Evolutionary conservation across 2,329 filamentous ascomycete genomes (phyloP), one percentile per base, ranked within the genome.

Genomic region (Metarhizium brunneum): DNA sequence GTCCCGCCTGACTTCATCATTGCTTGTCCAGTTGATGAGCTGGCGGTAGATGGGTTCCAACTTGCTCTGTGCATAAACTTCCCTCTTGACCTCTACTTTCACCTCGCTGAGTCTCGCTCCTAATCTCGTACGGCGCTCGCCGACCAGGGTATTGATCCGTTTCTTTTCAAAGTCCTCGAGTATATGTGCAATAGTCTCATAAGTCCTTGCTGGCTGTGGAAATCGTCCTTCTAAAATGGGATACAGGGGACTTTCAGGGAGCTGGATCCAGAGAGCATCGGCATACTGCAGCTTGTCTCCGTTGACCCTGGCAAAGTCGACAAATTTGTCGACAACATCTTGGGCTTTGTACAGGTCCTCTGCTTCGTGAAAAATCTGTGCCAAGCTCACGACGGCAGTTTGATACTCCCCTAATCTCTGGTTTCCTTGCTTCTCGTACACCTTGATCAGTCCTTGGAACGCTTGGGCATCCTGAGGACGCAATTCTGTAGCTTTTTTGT

Each of bases 121-220:
- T 2, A 99, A 79, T 42, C 94, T 82, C 1, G 92, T 96, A 60
- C 92, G 82, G 47, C 94, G 83, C 70, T 96, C 91, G 36, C 87
- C 90, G 61, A 99, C 95, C 57, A 96, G 83, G 4, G 82, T 88
- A 67, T 96, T 96, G 68, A 96, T 92, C 36, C 84, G 86, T 66
- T 92, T 87, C 66, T 88, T 92, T 71, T 99, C 94, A 58, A 94
- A 89, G 2, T 82, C 76, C 66, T 97, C 94, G 3, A 89, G 79
- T 20, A 95, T 88, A 62, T 94, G 86, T 14, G 90, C 88, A 54
- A 97, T 84, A 38, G 82, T 86, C 62, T 85, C 86, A 69, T 95
- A 96, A 0, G 89, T 95, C 57, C 85, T 82, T 10, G 85, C 82
- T 0, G 94, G 92, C 61, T 88, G 84, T 2, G 87, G 88, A 3